Conservation (phyloP, 2,329 filamentous ascomycete genomes). For the Colletotrichum caudatum region DNA sequence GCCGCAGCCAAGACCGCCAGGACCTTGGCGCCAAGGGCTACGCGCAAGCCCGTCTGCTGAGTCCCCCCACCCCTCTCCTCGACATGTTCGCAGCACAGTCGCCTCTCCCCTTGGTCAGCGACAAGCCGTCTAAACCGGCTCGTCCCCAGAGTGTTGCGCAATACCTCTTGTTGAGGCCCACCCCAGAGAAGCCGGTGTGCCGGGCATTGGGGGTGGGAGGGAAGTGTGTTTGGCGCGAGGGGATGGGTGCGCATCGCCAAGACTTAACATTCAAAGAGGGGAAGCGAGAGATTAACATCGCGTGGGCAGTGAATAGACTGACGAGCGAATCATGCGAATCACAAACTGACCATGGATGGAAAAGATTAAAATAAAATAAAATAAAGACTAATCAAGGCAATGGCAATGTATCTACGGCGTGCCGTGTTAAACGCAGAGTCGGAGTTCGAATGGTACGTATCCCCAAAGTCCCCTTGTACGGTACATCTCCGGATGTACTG, state of each 20-base stretch:
- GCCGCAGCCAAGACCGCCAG: constrained; percentile 41
- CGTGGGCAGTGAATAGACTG: not conserved
- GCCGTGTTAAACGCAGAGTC: not conserved
- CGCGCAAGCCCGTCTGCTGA: constrained; percentile 38
- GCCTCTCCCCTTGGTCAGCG: constrained; percentile 29
- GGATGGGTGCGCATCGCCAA: constrained; percentile 20
- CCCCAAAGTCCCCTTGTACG: not conserved
- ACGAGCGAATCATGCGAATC: not conserved
- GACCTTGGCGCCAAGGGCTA: constrained; percentile 39
- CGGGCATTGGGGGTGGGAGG: not conserved
- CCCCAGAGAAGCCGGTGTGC: constrained; percentile 36
- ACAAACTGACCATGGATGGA: not conserved
- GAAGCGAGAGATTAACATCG: not conserved
- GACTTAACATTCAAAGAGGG: constrained; percentile 3
- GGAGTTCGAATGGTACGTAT: constrained; percentile 29
- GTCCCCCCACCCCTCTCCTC: constrained; percentile 19
- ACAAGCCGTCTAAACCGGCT: constrained; percentile 37
- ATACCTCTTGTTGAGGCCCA: constrained; percentile 38
- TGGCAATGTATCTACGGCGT: not conserved
- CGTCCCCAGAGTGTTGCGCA: constrained; percentile 38
- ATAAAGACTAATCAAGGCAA: not conserved
- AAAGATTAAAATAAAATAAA: not conserved
- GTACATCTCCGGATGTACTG: not conserved
- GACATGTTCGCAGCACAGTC: constrained; percentile 21
- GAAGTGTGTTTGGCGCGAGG: not conserved